A percentile compares a stretch with the other conserved stretches of the same genome.
These are phyloP conservation scores for Candolleomyces aberdarensis DNA, from an alignment of 768 basidiomycete species.

Conservation along the genomic window DNA sequence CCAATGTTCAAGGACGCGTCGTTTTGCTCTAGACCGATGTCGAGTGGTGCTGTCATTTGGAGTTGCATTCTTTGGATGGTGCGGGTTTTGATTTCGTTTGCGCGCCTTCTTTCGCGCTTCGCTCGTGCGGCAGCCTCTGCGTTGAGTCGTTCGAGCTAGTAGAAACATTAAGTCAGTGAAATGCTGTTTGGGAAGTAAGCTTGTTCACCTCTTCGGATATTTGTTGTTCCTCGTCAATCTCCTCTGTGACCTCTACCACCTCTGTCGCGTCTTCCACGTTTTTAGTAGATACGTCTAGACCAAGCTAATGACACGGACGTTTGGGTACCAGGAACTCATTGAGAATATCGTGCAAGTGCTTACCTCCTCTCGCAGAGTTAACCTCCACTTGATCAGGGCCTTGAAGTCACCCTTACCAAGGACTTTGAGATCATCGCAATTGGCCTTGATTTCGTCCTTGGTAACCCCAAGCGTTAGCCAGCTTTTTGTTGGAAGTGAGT, in stretches of 20 bases:
- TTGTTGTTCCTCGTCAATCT: slow-evolving; percentile 83
- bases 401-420: slow-evolving; percentile 99
- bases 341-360: slow-evolving; percentile 13
- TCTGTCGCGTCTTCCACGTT: slow-evolving; percentile 76
- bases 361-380: slow-evolving; percentile 85
- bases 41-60: slow-evolving; percentile 96
- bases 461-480: slow-evolving; percentile 76
- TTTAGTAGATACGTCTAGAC: slow-evolving; percentile 77
- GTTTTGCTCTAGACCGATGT: slow-evolving; percentile 85
- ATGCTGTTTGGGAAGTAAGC: background rate
- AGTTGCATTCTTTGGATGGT: slow-evolving; percentile 95
- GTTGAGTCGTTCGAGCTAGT: slow-evolving; percentile 82
- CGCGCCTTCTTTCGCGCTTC: slow-evolving; percentile 78
- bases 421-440: slow-evolving; percentile 91
- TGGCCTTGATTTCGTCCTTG: slow-evolving; percentile 74
- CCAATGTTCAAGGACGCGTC: slow-evolving; percentile 72
- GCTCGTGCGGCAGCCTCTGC: slow-evolving; percentile 67
- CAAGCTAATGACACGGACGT: slow-evolving; percentile 47
- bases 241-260: slow-evolving; percentile 58
- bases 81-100: slow-evolving; percentile 84
- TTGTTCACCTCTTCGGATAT: slow-evolving; percentile 79
- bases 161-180: slow-evolving; percentile 8
- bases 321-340: background rate
- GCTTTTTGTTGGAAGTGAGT: slow-evolving; percentile 30
- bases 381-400: slow-evolving; percentile 85